Base-by-base conservation (phyloP, 2,329 filamentous ascomycete species). In the Pseudogymnoascus sp. region DNA sequence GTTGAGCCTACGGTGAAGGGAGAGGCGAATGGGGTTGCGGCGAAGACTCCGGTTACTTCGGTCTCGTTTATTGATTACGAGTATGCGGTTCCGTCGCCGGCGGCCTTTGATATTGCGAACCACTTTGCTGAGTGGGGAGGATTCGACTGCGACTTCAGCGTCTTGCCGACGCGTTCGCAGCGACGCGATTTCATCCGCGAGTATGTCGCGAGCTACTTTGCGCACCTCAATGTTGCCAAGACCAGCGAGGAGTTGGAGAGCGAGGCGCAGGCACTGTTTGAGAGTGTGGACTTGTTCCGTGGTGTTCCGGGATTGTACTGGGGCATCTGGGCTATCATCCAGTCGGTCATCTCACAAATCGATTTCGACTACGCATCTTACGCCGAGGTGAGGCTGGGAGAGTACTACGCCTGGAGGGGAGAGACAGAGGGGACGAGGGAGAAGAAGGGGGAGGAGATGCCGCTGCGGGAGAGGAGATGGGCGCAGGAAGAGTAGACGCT, bases 61-160 rank as follows among this genome's bases (percentile, higher is more conserved):
- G 88, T 93, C 62, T 84, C 84, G 72, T 97, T 99, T 76, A 99
- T 99, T 74, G 94, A 99, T 77, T 99, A 97, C 79, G 94, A 99
- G 75, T 99, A 99, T 75, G 92, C 92, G 12, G 94, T 91, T 4
- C 92, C 94, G 2, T 93, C 92, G 0, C 93, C 93, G 1, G 92
- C 92, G 3, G 92, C 93, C 1, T 99, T 99, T 76, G 94, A 99
- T 74, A 87, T 99, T 69, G 89, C 93, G 60, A 99, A 99, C 77
- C 94, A 99, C 79, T 96, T 99, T 73, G 92, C 94, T 58, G 94
- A 99, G 77, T 99, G 94, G 93, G 92, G 89, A 64, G 94, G 94
- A 63, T 97, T 97, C 72, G 91, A 96, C 70, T 99, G 94, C 79
- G 92, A 97, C 75, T 92, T 90, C 77, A 84, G 78, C 70, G 87